These are phyloP conservation scores for Cladobotryum mycophilum DNA, from an alignment of 2,329 filamentous ascomycete species.

Conservation along the genomic window DNA sequence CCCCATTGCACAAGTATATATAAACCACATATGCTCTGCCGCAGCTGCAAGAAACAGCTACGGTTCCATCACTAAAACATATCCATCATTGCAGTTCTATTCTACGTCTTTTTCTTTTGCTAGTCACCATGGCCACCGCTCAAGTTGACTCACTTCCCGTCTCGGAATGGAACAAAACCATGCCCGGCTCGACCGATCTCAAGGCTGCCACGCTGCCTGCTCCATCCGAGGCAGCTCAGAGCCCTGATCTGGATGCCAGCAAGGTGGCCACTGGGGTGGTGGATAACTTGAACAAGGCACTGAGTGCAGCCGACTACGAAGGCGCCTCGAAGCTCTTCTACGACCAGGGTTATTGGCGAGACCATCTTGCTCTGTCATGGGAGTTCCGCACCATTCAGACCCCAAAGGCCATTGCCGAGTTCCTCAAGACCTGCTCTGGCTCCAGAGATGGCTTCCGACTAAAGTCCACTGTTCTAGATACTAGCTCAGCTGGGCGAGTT, in stretches of 20 bases:
- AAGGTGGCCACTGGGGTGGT: constrained; percentile 34
- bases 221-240: constrained; percentile 15
- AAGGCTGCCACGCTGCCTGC: constrained; percentile 38
- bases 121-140: constrained; percentile 3
- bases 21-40: too few species aligned
- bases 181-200: constrained; percentile 51
- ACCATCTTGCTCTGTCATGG: constrained; percentile 53
- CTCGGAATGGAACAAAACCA: constrained; percentile 2
- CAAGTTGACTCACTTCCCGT: not conserved
- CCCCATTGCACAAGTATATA: too few species aligned
- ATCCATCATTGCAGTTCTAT: too few species aligned
- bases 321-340: constrained; percentile 34
- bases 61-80: too few species aligned
- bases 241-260: constrained; percentile 25
- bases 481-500: constrained; percentile 35
- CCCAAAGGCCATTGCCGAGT: constrained; percentile 31
- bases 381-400: constrained; percentile 47
- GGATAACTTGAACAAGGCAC: constrained; percentile 32
- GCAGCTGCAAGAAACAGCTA: too few species aligned
- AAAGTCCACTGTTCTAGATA: constrained; percentile 39
- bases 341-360: constrained; percentile 49
- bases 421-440: constrained; percentile 27
- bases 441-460: constrained; percentile 35
- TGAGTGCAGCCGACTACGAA: constrained; percentile 30
- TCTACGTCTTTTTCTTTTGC: too few species aligned